Evolutionary conservation across 306 rosid species (phyloP), one percentile per base, ranked within the genome.

Genomic region (Malus fusca): DNA sequence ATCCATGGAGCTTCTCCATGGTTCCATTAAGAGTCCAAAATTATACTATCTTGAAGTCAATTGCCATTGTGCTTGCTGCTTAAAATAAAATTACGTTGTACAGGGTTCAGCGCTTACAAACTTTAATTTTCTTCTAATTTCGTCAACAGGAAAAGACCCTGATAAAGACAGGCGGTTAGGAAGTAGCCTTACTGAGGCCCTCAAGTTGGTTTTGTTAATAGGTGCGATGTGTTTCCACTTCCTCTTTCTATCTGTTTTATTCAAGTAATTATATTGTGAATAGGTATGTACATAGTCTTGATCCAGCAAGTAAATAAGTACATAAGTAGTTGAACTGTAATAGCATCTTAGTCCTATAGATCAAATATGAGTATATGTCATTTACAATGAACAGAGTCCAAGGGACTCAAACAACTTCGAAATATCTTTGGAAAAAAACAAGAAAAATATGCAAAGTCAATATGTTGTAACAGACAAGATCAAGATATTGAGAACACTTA

Each of bases 171-270:
- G 77, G 80, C 90, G 82, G 78, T 75, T 95, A 70, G 91, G 88
- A 62, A 83, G 69, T 52, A 66, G 84, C 88, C 88, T 95, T 77
- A 82, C 74, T 10, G 95, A 90, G 81, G 96, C 98, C 79, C 91
- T 95, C 33, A 95, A 95, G 83, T 83, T 92, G 82, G 97, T 95
- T 85, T 77, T 95, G 79, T 86, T 92, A 78, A 92, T 95, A 72
- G 98, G 98, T 95, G 77, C 42, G 93, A 30, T 73, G 79, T 66
- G 93, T 43, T 66, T 66, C 44, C 52, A 40, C 67, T 51, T 21
- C 43, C 48, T 68, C 43, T 26, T 63, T 62, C 42, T 10, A 40
- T 66, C 4, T 46, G 14, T 75, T 23, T 53, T 23, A 58, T 17
- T 35, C 37, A 23, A 40, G 0, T 11, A 10, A 12, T 4, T 12